Evolutionary conservation across 192 early-diverging fungal genomes (phyloP), one percentile per base, ranked within the genome.

Genomic region (Mortierella claussenii): DNA sequence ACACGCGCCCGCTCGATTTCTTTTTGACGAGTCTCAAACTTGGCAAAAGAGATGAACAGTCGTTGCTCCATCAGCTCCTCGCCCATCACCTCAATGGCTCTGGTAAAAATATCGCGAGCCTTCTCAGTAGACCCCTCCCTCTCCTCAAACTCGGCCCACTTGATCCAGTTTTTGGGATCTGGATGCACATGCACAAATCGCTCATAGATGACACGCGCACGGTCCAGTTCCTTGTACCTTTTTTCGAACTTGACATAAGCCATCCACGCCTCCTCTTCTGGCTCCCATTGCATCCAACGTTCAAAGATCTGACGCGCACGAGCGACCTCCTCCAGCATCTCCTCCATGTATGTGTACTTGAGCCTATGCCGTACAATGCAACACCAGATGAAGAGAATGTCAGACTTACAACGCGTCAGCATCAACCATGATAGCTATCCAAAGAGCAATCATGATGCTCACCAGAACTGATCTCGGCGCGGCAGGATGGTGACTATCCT

Each of bases 211-310:
- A 80, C 80, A 6, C 96, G 82, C 10, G 93, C 97, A 13, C 90
- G 83, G 30, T 92, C 96, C 47, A 85, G 68, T 74, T 99, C 96
- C 34, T 85, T 78, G 70, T 99, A 96, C 47, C 95, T 83, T 53
- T 85, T 87, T 70, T 99, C 98, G 76, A 98, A 90, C 80, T 97
- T 95, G 47, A 98, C 90, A 65, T 95, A 99, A 3, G 96, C 95
- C 65, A 82, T 81, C 98, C 98, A 99, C 2, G 95, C 95, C 20
- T 89, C 91, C 59, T 94, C 93, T 31, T 88, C 82, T 18, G 97
- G 96, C 65, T 98, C 96, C 97, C 98, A 98, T 56, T 92, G 87
- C 97, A 99, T 98, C 98, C 98, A 99, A 40, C 98, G 88, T 56
- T 97, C 94, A 88, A 99, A 99, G 26, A 99, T 92, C 36, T 93